Evolutionary conservation across 768 basidiomycete species (phyloP).

Genomic region (Neoboletus magnificus): DNA sequence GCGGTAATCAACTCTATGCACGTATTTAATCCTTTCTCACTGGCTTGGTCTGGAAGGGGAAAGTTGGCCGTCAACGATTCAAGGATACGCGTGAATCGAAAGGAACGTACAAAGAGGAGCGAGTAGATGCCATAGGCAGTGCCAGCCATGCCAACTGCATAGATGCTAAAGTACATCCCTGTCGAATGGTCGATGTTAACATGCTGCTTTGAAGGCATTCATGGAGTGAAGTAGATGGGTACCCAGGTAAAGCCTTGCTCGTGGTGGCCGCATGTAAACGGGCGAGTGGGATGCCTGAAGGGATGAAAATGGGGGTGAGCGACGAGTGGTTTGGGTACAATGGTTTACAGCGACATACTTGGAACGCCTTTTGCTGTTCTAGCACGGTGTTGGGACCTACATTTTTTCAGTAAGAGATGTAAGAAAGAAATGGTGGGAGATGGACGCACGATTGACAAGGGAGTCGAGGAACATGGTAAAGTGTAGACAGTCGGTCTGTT

Average conservation of each 20-base stretch:
- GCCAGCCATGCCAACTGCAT: conserved; percentile 51
- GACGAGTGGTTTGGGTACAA: neutral
- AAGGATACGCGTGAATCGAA: neutral
- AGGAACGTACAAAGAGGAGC: conserved; percentile 43
- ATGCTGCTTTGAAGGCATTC: too few relatives aligned
- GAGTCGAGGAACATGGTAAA: conserved; percentile 50
- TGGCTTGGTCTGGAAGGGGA: conserved; percentile 27
- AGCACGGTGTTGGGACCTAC: conserved; percentile 61
- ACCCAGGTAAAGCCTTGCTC: conserved; percentile 67
- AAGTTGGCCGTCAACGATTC: neutral
- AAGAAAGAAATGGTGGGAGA: neutral
- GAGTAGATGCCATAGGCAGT: conserved; percentile 48
- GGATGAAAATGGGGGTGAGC: conserved; percentile 4
- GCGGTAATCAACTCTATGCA: conserved; percentile 14
- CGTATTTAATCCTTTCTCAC: conserved; percentile 22
- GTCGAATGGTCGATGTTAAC: neutral
- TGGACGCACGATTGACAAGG: conserved; percentile 60
- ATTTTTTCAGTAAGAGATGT: neutral
- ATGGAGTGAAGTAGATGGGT: conserved; percentile 3
- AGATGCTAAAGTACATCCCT: conserved; percentile 57
- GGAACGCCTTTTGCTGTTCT: conserved; percentile 62
- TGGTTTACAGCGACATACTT: conserved; percentile 41
- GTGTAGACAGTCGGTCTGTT: neutral
- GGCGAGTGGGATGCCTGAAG: conserved; percentile 41
- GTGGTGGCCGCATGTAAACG: conserved; percentile 58